These are phyloP conservation scores for Candida sonorensis DNA, from an alignment of 805 yeast genomes.

Conservation along the genomic window DNA sequence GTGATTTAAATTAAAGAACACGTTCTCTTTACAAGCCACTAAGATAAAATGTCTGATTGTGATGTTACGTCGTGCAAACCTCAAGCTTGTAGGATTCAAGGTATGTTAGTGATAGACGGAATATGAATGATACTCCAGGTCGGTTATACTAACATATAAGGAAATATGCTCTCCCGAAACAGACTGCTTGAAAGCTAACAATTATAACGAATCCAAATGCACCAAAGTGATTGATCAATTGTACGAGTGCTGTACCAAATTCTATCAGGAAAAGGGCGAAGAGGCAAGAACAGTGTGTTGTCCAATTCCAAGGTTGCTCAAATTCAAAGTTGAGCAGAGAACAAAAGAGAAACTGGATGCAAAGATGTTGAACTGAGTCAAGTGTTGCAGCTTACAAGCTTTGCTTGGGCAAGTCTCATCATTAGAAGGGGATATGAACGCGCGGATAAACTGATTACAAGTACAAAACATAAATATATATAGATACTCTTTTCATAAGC, in stretches of 20 bases:
- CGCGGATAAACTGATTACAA: no score
- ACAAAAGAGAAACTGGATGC: conserved; percentile 54
- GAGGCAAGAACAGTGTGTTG: conserved; percentile 68
- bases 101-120: no score
- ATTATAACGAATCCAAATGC: conserved; percentile 72
- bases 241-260: conserved; percentile 67
- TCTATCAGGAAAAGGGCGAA: conserved; percentile 54
- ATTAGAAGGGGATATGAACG: no score
- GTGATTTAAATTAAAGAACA: no score
- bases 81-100: conserved; percentile 76
- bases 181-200: conserved; percentile 58
- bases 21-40: no score
- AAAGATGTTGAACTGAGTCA: conserved; percentile 23
- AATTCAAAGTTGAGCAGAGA: conserved; percentile 61
- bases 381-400: background rate
- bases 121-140: no score
- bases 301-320: conserved; percentile 60
- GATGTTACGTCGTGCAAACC: conserved; percentile 54
- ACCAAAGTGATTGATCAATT: conserved; percentile 59
- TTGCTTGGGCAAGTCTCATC: no score
- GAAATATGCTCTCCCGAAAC: no score
- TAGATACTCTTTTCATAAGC: no score
- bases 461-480: no score
- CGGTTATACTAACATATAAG: no score
- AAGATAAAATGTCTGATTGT: background rate